Conservation (phyloP, 2,329 filamentous ascomycete genomes). For the Alternaria sp. region DNA sequence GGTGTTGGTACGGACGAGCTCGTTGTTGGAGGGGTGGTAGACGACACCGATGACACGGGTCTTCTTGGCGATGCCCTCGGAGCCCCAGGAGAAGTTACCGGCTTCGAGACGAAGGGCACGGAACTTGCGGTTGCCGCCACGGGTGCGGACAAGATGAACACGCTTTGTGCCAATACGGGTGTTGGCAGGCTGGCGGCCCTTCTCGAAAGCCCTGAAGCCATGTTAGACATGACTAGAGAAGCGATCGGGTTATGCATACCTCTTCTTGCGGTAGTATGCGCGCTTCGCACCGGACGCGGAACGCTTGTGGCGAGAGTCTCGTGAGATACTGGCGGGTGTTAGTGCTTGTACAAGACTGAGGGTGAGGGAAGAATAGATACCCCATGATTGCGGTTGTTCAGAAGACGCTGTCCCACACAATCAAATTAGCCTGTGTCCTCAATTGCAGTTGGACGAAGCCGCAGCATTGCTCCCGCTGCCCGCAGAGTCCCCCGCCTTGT, state of each 20-base stretch:
- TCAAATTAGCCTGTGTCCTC: slow-evolving; percentile 40
- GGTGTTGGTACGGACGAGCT: slow-evolving; percentile 99
- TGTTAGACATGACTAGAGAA: slow-evolving; percentile 72
- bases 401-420: slow-evolving; percentile 48
- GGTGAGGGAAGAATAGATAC: slow-evolving; percentile 49
- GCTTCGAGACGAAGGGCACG: slow-evolving; percentile 97
- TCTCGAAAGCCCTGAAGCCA: slow-evolving; percentile 98
- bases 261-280: slow-evolving; percentile 67
- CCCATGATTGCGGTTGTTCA: slow-evolving; percentile 63
- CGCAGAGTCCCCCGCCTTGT: slow-evolving; percentile 2
- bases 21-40: slow-evolving; percentile 99
- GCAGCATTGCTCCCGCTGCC: slow-evolving; percentile 22
- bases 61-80: slow-evolving; percentile 98
- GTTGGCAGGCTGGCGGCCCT: slow-evolving; percentile 98
- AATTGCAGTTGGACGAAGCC: slow-evolving; percentile 15
- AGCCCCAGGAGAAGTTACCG: slow-evolving; percentile 99
- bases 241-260: slow-evolving; percentile 66
- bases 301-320: slow-evolving; percentile 99
- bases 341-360: slow-evolving; percentile 37
- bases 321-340: slow-evolving; percentile 80
- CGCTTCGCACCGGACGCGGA: slow-evolving; percentile 96
- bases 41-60: slow-evolving; percentile 97
- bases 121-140: slow-evolving; percentile 99
- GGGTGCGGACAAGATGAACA: slow-evolving; percentile 95
- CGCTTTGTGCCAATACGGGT: slow-evolving; percentile 98